A percentile compares a stretch with the other conserved stretches of the same genome.
phyloP scores from a whole-genome alignment of 805 yeast genomes.

The Saccharomyces jurei region DNA sequence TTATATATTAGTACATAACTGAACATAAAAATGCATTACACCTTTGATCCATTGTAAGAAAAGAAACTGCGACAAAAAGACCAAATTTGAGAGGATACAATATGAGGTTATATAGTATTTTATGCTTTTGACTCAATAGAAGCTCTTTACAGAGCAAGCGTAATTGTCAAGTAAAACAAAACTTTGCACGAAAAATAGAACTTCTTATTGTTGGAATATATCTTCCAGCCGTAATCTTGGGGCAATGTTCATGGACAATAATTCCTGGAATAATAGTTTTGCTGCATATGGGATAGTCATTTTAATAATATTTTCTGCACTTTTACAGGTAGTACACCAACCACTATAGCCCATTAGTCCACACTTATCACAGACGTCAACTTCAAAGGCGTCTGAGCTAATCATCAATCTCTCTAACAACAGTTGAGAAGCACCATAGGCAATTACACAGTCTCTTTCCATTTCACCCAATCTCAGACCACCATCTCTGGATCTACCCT shows the following conservation, averaged over 20 bases:
- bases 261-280: constrained; percentile 90
- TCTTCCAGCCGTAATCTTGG: constrained; percentile 88
- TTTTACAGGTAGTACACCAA: constrained; percentile 96
- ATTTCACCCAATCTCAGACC: constrained; percentile 97
- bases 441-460: constrained; percentile 99
- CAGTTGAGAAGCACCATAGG: constrained; percentile 95
- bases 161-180: not conserved
- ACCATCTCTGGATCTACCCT: constrained; percentile 98
- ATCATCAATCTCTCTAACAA: constrained; percentile 90
- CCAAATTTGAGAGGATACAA: not conserved
- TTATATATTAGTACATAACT: too few relatives aligned
- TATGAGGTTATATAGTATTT: not conserved
- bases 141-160: not conserved
- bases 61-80: not conserved
- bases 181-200: not conserved
- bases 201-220: constrained; percentile 46
- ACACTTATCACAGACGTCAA: constrained; percentile 87
- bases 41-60: too few relatives aligned
- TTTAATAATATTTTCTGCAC: constrained; percentile 74
- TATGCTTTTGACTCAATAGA: not conserved
- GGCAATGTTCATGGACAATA: constrained; percentile 97
- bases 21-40: too few relatives aligned
- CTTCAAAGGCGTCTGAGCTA: constrained; percentile 96
- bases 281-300: constrained; percentile 99
- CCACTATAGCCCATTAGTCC: constrained; percentile 96